These are phyloP conservation scores for Fusarium proliferatum DNA, from an alignment of 2,329 filamentous ascomycete genomes.

Conservation along the genomic window DNA sequence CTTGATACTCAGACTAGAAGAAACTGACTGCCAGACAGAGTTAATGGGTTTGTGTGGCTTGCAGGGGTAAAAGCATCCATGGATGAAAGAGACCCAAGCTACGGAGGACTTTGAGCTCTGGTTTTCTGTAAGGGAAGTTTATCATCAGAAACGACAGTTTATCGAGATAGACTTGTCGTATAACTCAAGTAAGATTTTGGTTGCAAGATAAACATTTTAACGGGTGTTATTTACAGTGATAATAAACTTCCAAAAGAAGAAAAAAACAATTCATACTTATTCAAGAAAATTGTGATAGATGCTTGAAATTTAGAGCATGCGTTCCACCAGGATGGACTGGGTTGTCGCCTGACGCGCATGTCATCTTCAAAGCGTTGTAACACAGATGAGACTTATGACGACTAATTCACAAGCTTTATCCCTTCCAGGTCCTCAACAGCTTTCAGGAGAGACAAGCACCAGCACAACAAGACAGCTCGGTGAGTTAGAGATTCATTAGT, in stretches of 20 bases:
- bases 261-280: neutral
- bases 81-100: neutral
- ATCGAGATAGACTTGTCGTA: neutral
- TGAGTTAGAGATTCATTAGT: constrained; percentile 37
- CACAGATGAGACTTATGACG: constrained; percentile 16
- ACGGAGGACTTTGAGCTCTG: neutral
- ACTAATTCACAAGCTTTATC: constrained; percentile 22
- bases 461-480: constrained; percentile 35
- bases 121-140: neutral
- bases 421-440: constrained; percentile 24
- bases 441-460: constrained; percentile 18
- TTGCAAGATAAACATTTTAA: neutral
- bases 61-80: neutral
- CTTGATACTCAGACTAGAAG: neutral
- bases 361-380: constrained; percentile 30
- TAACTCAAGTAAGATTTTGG: neutral
- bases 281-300: neutral
- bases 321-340: constrained; percentile 9
- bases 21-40: neutral
- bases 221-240: neutral
- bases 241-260: neutral
- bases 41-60: neutral
- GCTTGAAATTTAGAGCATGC: neutral
- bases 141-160: neutral
- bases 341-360: constrained; percentile 28